Evolutionary conservation across 805 yeast genomes (phyloP), one percentile per base, ranked within the genome.

Genomic region (Danielia oregonensis): DNA sequence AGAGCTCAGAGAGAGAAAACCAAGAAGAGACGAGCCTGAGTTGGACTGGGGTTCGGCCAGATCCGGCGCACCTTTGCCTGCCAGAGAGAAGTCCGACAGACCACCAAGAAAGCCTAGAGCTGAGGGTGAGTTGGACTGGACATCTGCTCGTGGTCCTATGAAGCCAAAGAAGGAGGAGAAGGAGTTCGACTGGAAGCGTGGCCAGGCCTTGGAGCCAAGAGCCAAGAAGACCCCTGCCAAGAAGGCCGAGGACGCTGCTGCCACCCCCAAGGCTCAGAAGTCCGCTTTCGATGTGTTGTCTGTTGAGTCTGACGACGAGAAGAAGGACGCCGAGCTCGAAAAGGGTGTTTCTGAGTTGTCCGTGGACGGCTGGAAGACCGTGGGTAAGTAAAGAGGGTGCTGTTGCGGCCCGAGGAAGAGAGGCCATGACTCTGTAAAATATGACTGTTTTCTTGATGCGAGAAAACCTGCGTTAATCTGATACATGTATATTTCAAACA

Each of bases 161-260:
- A 30, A 18, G 32, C 22, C 22, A 19, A 47, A 46, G 45, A 57
- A 48, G 48, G 57, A 41, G 23, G 61, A 53, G 43, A 51, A 55
- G 31, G 57, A 44, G 26, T 54, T 61, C 23, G 68, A 62, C 46
- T 63, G 68, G 70, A 55, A 49, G 40, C 52, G 66, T 37, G 68
- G 68, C 32, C 62, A 60, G 44, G 43, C 60, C 16, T 53, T 61
- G 49, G 58, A 44, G 8, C 42, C 44, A 13, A 24, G 25, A 18
- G 35, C 42, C 47, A 30, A 36, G 33, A 32, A 33, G 27, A 29
- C 24, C 24, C 33, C 33, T 22, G 37, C 38, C 29, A 33, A 35
- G 27, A 26, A 37, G 25, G 42, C 30, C 29, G 28, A 28, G 26
- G 39, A 44, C 29, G 23, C 7, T 11, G 38, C 37, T 34, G 27